A percentile compares a stretch with the other conserved stretches of the same genome.
Conservation (phyloP, 495 filamentous ascomycete species). For the Penicillium crystallinum region DNA sequence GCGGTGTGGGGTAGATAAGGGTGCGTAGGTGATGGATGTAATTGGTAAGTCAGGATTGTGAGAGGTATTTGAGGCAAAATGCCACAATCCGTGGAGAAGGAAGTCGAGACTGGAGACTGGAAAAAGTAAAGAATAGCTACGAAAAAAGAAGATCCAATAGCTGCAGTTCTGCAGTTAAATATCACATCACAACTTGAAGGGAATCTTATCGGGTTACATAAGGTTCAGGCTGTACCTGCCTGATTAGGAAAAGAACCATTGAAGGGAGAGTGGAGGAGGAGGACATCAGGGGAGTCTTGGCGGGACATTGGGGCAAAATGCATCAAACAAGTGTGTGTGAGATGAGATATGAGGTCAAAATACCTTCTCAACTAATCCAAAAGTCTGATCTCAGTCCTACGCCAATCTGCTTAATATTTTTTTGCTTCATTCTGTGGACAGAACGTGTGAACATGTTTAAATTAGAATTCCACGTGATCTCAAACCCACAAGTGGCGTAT, state of each 20-base stretch:
- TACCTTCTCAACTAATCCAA: neutral
- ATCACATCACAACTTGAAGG: neutral
- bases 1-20: neutral
- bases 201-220: conserved; percentile 13
- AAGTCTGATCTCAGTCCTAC: no score
- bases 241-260: conserved; percentile 7
- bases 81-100: neutral
- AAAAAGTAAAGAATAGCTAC: neutral
- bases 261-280: neutral
- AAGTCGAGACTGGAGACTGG: no score
- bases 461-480: neutral
- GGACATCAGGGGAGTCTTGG: neutral
- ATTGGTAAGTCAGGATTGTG: neutral
- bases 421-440: no score
- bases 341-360: no score
- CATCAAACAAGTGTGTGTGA: neutral
- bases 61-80: neutral
- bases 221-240: conserved; percentile 18
- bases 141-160: neutral
- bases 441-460: no score
- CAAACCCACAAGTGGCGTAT: neutral
- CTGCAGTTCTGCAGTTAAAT: conserved; percentile 16
- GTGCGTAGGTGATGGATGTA: neutral
- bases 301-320: neutral
- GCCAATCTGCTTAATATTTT: no score